Percentiles rank a stretch among this genome's conserved stretches.
Conservation (phyloP, 2,329 filamentous ascomycete genomes). For the Fusarium nodosum region DNA sequence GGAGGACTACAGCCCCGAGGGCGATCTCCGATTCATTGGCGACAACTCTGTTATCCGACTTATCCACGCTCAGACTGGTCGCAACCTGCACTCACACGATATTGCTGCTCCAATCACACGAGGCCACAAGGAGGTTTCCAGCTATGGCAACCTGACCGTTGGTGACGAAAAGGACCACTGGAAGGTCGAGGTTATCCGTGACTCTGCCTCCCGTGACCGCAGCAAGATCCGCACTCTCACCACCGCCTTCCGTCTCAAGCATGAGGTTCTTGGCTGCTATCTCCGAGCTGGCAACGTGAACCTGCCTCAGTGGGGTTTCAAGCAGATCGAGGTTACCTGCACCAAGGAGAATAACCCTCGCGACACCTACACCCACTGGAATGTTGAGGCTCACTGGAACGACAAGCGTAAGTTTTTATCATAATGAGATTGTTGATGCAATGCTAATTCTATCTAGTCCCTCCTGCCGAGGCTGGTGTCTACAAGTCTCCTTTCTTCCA, state of each 20-base stretch:
- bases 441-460: slow-evolving; percentile 69
- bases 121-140: slow-evolving; percentile 91
- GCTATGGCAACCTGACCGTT: slow-evolving; percentile 94
- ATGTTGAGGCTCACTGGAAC: slow-evolving; percentile 94
- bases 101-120: slow-evolving; percentile 92
- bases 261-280: slow-evolving; percentile 88
- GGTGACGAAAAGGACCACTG: slow-evolving; percentile 99
- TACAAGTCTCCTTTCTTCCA: slow-evolving; percentile 98
- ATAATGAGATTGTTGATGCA: background rate
- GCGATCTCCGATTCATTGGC: slow-evolving; percentile 77
- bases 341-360: slow-evolving; percentile 91
- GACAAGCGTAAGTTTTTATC: slow-evolving; percentile 79
- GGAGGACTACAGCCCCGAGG: slow-evolving; percentile 77
- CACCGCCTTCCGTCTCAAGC: slow-evolving; percentile 89
- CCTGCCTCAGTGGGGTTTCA: slow-evolving; percentile 98
- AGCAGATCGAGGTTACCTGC: slow-evolving; percentile 98
- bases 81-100: slow-evolving; percentile 95
- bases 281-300: slow-evolving; percentile 95
- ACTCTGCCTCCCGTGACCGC: slow-evolving; percentile 87
- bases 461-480: slow-evolving; percentile 86
- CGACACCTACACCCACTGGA: slow-evolving; percentile 98
- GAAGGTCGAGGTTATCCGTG: slow-evolving; percentile 90
- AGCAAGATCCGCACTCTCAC: slow-evolving; percentile 91
- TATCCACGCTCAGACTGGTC: slow-evolving; percentile 94
- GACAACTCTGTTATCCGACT: slow-evolving; percentile 85